Base-by-base conservation (phyloP, 2,329 filamentous ascomycete genomes). In the Cercospora zeina region DNA sequence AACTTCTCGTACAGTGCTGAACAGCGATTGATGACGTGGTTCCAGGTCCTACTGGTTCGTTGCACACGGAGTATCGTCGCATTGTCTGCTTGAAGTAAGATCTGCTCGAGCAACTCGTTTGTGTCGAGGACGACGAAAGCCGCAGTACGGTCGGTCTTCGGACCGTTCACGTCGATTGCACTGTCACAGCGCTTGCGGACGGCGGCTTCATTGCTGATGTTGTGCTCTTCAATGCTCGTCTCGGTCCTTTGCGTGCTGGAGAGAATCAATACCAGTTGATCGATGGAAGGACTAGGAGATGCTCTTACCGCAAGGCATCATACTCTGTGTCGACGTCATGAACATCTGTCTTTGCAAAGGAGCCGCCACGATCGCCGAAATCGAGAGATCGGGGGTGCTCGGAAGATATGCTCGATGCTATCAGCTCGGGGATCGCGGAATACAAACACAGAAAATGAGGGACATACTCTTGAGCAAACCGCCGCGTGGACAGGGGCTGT, bases 31-130 rank as follows among this genome's bases (percentile, higher is more conserved):
- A 58, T 62, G 50, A 65, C 54, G 30, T 65, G 49, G 6, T 49
- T 10, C 27, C 60, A 65, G 8, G 61, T 59, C 58, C 58, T 63
- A 50, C 54, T 59, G 54, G 59, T 55, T 49, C 58, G 14, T 30
- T 63, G 58, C 14, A 53, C 13, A 2, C 59, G 45, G 2, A 63
- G 58, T 3, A 58, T 31, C 3, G 42, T 65, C 8, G 37, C 45
- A 11, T 33, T 54, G 27, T 39, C 34, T 3, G 50, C 3, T n/a
- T 57, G 37, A 13, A 63, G 54, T 1, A 64, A 6, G 24, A 66
- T 66, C 7, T 16, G 50, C 57, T 66, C 64, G 2, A 65, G 36
- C 3, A 66, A 14, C 27, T 57, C 60, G 58, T 66, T 65, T 24
- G 59, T 64, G 13, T 16, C 54, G 9, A 66, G 63, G 11, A 62